A percentile compares a stretch with the other conserved stretches of the same genome.
These are phyloP conservation scores for Auricularia cornea DNA, from an alignment of 768 basidiomycete species.

Conservation along the genomic window DNA sequence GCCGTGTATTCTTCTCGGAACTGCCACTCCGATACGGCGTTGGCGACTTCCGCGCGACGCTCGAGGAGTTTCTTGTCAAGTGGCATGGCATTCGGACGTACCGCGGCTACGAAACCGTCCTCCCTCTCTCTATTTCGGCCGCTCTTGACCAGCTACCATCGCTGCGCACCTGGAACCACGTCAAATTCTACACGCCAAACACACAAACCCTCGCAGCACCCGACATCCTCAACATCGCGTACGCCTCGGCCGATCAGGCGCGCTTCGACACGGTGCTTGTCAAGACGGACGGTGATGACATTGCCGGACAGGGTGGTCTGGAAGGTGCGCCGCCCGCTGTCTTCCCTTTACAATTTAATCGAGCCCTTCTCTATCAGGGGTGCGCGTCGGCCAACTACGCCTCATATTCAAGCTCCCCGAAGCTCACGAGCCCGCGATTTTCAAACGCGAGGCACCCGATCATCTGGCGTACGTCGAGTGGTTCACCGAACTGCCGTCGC, in stretches of 20 bases:
- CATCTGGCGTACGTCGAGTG: conserved; percentile 20
- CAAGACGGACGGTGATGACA: neutral
- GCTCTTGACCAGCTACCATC: neutral
- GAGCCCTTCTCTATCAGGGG: neutral
- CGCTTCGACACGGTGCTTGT: neutral
- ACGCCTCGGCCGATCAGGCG: neutral
- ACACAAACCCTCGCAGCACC: neutral
- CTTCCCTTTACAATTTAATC: neutral
- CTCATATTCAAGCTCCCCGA: conserved; percentile 10
- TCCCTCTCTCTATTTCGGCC: neutral
- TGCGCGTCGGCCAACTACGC: conserved; percentile 8
- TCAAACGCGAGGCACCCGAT: neutral
- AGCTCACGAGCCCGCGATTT: neutral
- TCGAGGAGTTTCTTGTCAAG: neutral
- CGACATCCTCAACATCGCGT: neutral
- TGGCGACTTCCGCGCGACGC: neutral
- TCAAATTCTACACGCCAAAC: conserved; percentile 1
- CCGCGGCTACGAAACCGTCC: neutral
- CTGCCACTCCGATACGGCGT: neutral
- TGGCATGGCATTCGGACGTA: neutral
- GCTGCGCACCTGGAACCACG: neutral
- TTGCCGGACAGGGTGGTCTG: neutral
- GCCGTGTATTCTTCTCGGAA: neutral
- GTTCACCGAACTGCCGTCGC: conserved; percentile 12
- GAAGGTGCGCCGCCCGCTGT: neutral